Evolutionary conservation across 306 rosid genomes (phyloP), one percentile per base, ranked within the genome.

Genomic region (Chamaecrista fasciculata): DNA sequence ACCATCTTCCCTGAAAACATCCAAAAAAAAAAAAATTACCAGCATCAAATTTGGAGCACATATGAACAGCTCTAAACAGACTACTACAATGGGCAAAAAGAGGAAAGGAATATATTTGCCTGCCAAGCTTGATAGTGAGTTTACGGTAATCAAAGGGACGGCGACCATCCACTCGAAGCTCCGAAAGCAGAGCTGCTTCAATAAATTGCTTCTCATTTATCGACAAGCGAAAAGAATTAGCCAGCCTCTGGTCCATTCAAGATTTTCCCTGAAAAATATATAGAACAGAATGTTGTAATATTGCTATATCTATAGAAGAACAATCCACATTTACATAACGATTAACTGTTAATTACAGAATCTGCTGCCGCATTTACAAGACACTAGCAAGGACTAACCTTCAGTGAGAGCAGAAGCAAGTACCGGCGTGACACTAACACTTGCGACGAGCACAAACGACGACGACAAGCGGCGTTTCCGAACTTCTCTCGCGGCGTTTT

Each of bases 111-210:
- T 37, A 3, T 18, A 48, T 20, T 70, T 80, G 60, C 84, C 80
- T 83, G 63, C 87, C 91, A 44, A 94, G 81, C 52, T 86, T 86
- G 85, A 94, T 83, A 24, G 55, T 82, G 25, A 88, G 77, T 18
- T 73, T 86, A 2, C 98, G 97, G 74, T 85, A 81, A 14, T 94
- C 96, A 72, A 84, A 86, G n/a, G 94, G 96, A 8, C 86, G 80
- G 2, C 97, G 97, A 15, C 98, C 97, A 62, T 93, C 98, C 4
- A 90, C 65, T 23, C 97, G 85, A 70, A 86, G 86, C 33, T 85
- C 94, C 1, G 86, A 82, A 4, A 67, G 78, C 3, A 88, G 76
- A 19, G 97, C 87, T 3, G 82, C 78, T 75, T 85, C 82, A 3
- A 94, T 90, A 77, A 94, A 90, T 14, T 80, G 75, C 66, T 80